Evolutionary conservation across 2,329 filamentous ascomycete genomes (phyloP).

Genomic region (Diaporthe sp.): DNA sequence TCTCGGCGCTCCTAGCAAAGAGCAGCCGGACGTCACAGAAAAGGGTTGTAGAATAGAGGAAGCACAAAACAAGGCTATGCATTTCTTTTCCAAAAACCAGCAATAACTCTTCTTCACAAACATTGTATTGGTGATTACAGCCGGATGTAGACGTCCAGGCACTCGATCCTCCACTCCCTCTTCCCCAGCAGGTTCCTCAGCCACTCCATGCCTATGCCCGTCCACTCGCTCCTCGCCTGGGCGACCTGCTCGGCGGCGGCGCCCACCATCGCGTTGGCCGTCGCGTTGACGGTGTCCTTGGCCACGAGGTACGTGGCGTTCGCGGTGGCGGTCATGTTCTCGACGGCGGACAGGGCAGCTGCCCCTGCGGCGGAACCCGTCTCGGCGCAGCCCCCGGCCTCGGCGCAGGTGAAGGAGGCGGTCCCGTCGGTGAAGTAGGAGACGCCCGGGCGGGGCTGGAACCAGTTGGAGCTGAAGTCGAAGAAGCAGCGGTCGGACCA

Average conservation of each 20-base stretch:
- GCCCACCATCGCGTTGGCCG: constrained; percentile 75
- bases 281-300: constrained; percentile 76
- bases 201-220: constrained; percentile 87
- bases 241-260: constrained; percentile 75
- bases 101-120: not conserved
- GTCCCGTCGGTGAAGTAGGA: constrained; percentile 49
- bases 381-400: constrained; percentile 6
- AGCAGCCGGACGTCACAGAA: not conserved
- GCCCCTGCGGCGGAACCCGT: constrained; percentile 45
- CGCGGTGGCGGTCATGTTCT: constrained; percentile 52
- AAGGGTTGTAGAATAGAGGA: not conserved
- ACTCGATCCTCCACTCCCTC: constrained; percentile 91
- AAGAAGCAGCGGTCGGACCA: constrained; percentile 94
- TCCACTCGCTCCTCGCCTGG: constrained; percentile 74
- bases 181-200: constrained; percentile 83
- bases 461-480: constrained; percentile 94
- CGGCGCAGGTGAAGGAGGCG: constrained; percentile 18
- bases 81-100: constrained; percentile 22
- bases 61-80: constrained; percentile 25
- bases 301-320: constrained; percentile 60
- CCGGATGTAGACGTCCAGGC: constrained; percentile 88
- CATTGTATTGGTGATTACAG: constrained; percentile 62
- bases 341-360: constrained; percentile 42
- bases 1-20: not conserved
- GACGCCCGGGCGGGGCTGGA: constrained; percentile 78